phyloP scores from a whole-genome alignment of 192 early-diverging fungal genomes.

The Mortierella claussenii region DNA sequence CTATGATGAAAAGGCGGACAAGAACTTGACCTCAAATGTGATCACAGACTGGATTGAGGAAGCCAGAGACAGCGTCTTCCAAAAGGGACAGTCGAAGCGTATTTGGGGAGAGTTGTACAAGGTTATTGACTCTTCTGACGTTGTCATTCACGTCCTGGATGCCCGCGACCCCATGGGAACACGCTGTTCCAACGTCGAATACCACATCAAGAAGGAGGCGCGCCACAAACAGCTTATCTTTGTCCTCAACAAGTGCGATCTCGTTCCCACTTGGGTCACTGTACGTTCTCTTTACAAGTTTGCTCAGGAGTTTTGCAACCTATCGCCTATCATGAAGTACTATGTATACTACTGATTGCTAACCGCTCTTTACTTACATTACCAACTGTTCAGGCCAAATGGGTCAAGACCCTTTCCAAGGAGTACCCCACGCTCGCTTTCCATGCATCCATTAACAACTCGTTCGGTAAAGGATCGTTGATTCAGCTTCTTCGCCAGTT shows the following conservation, averaged over 20 bases:
- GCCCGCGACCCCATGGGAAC: constrained; percentile 98
- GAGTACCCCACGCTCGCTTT: constrained; percentile 97
- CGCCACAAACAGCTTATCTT: constrained; percentile 97
- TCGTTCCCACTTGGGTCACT: constrained; percentile 99
- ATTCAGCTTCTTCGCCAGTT: constrained; percentile 99
- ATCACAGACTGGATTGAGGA: constrained; percentile 76
- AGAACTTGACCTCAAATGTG: constrained; percentile 78
- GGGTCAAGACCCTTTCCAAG: constrained; percentile 91
- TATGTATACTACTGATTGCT: background rate
- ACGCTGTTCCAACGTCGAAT: constrained; percentile 92
- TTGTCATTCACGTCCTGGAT: constrained; percentile 96
- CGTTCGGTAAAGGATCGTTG: constrained; percentile 98
- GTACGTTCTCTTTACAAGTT: constrained; percentile 60
- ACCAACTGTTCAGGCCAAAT: constrained; percentile 71
- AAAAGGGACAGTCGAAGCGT: constrained; percentile 94
- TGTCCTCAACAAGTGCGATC: constrained; percentile 98
- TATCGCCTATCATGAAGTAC: constrained; percentile 9
- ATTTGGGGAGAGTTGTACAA: constrained; percentile 99
- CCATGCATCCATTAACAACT: constrained; percentile 98
- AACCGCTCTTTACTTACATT: background rate
- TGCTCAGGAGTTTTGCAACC: too few relatives aligned
- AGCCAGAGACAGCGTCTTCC: constrained; percentile 88
- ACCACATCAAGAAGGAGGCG: constrained; percentile 91
- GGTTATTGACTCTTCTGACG: constrained; percentile 96
- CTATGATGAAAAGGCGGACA: constrained; percentile 74